phyloP scores from a whole-genome alignment of 139 green algal species.

The Marvania coccoides region DNA sequence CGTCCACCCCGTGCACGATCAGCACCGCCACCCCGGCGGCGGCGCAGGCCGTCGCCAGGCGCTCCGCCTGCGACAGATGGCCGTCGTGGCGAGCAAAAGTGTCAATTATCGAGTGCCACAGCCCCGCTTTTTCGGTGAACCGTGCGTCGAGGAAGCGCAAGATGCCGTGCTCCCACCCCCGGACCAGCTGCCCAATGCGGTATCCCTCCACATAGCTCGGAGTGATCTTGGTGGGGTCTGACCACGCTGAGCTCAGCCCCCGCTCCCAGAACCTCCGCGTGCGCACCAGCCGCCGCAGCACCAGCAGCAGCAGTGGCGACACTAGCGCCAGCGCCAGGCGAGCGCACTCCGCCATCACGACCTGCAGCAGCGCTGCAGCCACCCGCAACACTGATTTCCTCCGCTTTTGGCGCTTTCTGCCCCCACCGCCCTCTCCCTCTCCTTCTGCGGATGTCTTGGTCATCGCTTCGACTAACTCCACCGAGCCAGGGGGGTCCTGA shows the following conservation, averaged over 20 bases:
- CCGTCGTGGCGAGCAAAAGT: background rate
- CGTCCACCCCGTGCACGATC: constrained; percentile 62
- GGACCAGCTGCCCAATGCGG: constrained; percentile 60
- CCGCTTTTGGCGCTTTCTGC: background rate
- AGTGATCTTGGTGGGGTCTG: constrained; percentile 15
- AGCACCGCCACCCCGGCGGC: constrained; percentile 41
- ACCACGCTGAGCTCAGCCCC: constrained; percentile 35
- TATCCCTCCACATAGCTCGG: constrained; percentile 58
- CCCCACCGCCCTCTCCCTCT: background rate
- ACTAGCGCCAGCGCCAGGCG: constrained; percentile 2
- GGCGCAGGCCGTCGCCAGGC: constrained; percentile 19
- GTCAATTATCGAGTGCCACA: constrained; percentile 1
- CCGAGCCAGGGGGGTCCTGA: constrained; percentile 6
- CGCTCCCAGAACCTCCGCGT: constrained; percentile 57
- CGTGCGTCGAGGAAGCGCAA: constrained; percentile 50
- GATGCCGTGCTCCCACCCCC: constrained; percentile 69
- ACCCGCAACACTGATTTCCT: background rate
- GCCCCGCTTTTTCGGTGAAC: constrained; percentile 15
- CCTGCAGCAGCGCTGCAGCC: constrained; percentile 2
- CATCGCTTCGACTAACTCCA: too few relatives aligned
- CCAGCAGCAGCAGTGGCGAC: constrained; percentile 40
- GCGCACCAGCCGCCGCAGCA: constrained; percentile 54
- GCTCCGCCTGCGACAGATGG: constrained; percentile 28
- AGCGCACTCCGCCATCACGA: background rate
- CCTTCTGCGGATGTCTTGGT: background rate